phyloP scores from a whole-genome alignment of 345 rosid genomes.

The Raphanus sativus region DNA sequence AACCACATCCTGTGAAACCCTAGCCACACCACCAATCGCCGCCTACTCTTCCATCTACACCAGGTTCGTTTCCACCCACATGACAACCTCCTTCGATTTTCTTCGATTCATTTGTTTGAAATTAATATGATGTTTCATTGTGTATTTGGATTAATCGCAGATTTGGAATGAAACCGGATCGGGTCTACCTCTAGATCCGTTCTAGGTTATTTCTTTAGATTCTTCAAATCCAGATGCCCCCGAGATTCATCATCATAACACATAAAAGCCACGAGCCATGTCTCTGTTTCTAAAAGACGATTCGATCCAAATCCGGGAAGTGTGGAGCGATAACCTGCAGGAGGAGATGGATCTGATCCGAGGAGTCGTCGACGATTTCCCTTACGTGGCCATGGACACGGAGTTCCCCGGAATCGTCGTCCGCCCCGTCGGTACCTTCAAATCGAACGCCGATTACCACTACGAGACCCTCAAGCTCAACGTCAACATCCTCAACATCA shows the following conservation, averaged over 20 bases:
- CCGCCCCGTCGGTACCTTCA: constrained; percentile 63
- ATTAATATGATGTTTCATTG: not conserved
- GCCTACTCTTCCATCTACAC: not conserved
- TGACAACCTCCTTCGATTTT: not conserved
- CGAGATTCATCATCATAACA: constrained; percentile 9
- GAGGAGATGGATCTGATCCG: constrained; percentile 68
- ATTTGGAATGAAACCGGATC: constrained; percentile 36
- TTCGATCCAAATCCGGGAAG: constrained; percentile 81
- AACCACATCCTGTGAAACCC: constrained; percentile 27
- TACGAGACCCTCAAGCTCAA: constrained; percentile 75
- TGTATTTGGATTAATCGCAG: constrained; percentile 8
- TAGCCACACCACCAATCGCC: constrained; percentile 26
- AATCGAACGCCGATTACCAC: constrained; percentile 61
- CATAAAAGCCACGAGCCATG: constrained; percentile 26
- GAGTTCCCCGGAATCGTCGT: not conserved
- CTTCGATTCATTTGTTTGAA: not conserved
- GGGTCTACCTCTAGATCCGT: constrained; percentile 36
- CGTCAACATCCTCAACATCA: constrained; percentile 78
- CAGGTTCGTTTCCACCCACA: constrained; percentile 25
- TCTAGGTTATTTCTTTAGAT: constrained; percentile 12
- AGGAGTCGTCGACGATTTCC: constrained; percentile 58
- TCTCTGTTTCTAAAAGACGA: constrained; percentile 65
- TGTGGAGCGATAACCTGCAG: constrained; percentile 68
- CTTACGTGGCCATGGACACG: not conserved
- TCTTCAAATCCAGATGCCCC: constrained; percentile 28